Base-by-base conservation (phyloP, 2,329 filamentous ascomycete species). In the Bipolaris victoriae region DNA sequence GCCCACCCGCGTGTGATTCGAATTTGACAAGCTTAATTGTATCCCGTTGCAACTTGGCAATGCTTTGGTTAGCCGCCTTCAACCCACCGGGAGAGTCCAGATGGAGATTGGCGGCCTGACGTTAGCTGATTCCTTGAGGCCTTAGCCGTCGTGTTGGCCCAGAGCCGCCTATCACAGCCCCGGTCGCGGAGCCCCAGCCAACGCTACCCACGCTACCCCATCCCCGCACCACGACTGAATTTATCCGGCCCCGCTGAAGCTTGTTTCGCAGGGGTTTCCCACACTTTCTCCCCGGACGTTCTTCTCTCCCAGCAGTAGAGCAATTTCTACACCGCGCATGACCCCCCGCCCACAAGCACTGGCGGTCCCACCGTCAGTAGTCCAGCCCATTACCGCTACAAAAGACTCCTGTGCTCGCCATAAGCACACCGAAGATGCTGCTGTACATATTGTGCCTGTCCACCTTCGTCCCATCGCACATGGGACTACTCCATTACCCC, bases 21-120 rank as follows among this genome's bases (percentile, higher is more conserved):
- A 58, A 57, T 55, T 46, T 60, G 46, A 59, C 49, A 24, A 61
- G 56, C 58, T 61, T 53, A 52, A 59, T 55, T 49, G 49, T 43
- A 55, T 55, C 3, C 39, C 54, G 57, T 44, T 60, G 22, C 39
- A 55, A 49, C 59, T 52, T 52, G 56, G 48, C 58, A 54, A 62
- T 54, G 58, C 58, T 58, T 51, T 60, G 59, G 26, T 55, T 65
- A 65, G 66, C 58, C 59, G 60, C 60, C 60, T 59, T 51, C 51
- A 46, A 58, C 44, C 59, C 57, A 55, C 65, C 65, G 56, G 49
- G 66, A 64, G 15, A 39, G 58, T 59, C 44, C 46, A 49, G 46
- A 49, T 49, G 35, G 1, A 29, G 39, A 46, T 62, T 64, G 63
- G 59, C 59, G 59, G 57, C 50, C 41, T 49, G 45, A 52, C 31